These are phyloP conservation scores for Trichosporon sp. DNA, from an alignment of 1,284 basidiomycete genomes.

Conservation along the genomic window DNA sequence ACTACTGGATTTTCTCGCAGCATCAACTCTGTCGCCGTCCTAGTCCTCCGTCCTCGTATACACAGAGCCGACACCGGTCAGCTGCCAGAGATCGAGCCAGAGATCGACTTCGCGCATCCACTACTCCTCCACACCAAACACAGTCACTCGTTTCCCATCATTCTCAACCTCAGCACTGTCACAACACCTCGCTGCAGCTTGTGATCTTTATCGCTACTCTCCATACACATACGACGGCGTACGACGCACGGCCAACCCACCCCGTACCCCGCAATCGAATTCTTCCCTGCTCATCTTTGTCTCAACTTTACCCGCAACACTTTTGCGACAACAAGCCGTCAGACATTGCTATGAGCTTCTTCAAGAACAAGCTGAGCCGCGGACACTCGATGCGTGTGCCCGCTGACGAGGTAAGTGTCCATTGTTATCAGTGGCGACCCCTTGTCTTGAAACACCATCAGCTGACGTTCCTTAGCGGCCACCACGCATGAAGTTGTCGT, in stretches of 20 bases:
- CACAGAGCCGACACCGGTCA: background rate
- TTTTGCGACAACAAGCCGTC: background rate
- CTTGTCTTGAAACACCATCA: background rate
- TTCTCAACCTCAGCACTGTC: background rate
- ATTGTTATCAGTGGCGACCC: background rate
- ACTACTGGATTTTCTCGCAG: slow-evolving; percentile 2
- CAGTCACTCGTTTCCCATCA: background rate
- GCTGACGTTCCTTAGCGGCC: background rate
- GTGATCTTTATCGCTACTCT: background rate
- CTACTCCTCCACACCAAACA: background rate
- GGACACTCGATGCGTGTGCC: slow-evolving; percentile 6
- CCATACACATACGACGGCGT: background rate
- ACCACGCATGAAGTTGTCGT: background rate
- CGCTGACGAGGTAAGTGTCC: background rate
- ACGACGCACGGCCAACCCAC: background rate
- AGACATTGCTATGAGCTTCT: slow-evolving; percentile 1
- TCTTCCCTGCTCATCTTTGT: background rate
- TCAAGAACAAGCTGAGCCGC: slow-evolving; percentile 17
- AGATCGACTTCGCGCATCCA: background rate
- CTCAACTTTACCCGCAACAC: background rate
- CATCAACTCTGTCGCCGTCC: background rate
- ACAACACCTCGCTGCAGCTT: background rate
- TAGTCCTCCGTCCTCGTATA: background rate
- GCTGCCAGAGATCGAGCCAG: background rate
- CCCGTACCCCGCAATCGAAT: slow-evolving; percentile 5